Evolutionary conservation across 2,329 filamentous ascomycete species (phyloP).

Genomic region (Penicillium verrucosum): DNA sequence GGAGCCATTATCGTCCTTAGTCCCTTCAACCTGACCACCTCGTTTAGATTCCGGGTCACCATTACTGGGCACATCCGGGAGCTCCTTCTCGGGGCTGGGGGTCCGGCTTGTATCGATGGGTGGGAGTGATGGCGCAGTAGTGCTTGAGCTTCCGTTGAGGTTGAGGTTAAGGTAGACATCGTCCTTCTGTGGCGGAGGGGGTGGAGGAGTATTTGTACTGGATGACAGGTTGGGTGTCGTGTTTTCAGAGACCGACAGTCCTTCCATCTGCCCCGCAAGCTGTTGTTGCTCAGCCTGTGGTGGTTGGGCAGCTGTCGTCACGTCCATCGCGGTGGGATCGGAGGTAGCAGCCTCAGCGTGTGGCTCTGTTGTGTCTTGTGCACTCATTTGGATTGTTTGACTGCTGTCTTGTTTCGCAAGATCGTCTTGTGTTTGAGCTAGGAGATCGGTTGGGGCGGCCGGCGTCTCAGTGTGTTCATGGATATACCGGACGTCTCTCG

Average conservation of each 20-base stretch:
- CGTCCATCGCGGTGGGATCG: conserved; percentile 1
- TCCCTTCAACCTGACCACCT: conserved; percentile 56
- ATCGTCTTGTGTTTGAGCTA: conserved; percentile 20
- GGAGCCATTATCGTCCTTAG: conserved; percentile 63
- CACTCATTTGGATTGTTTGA: conserved; percentile 15
- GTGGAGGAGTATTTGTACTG: conserved; percentile 25
- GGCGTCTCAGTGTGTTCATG: conserved; percentile 26
- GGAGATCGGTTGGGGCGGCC: conserved; percentile 20
- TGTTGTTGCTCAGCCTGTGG: conserved; percentile 19
- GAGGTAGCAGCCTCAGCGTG: neutral
- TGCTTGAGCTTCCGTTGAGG: conserved; percentile 47
- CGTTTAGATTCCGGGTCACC: conserved; percentile 43
- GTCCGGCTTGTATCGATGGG: conserved; percentile 38
- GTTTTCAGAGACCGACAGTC: conserved; percentile 30
- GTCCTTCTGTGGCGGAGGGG: conserved; percentile 51
- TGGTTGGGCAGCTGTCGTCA: conserved; percentile 9
- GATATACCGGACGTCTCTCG: conserved; percentile 23
- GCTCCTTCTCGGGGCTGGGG: conserved; percentile 38
- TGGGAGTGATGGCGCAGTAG: conserved; percentile 36
- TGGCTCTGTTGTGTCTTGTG: conserved; percentile 5
- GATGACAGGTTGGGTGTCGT: conserved; percentile 19
- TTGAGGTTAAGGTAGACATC: conserved; percentile 52
- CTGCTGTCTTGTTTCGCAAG: conserved; percentile 10
- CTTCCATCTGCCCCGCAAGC: conserved; percentile 30
- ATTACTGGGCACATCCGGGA: conserved; percentile 34